Conservation (phyloP, 768 basidiomycete species). For the Phylloporus sp. region DNA sequence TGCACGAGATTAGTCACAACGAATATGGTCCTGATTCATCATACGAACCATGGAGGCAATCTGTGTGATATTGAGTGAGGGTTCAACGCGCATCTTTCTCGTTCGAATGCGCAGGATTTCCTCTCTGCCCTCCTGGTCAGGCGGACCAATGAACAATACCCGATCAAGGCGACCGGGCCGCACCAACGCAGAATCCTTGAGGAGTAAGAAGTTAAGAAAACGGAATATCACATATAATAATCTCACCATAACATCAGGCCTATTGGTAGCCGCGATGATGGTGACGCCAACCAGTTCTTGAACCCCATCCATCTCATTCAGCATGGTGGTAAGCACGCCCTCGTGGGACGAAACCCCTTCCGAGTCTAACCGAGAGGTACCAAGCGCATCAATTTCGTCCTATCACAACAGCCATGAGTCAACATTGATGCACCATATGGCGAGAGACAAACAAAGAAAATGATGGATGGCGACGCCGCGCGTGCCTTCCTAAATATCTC, state of each 20-base stretch:
- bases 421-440: not conserved
- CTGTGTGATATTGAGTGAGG: slow-evolving; percentile 57
- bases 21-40: not conserved
- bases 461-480: slow-evolving; percentile 89
- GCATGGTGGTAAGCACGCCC: slow-evolving; percentile 86
- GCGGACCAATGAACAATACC: slow-evolving; percentile 91
- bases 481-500: slow-evolving; percentile 96
- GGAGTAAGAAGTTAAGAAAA: not conserved
- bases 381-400: slow-evolving; percentile 98
- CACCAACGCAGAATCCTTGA: slow-evolving; percentile 90
- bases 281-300: slow-evolving; percentile 95
- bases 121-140: slow-evolving; percentile 70
- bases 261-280: slow-evolving; percentile 91
- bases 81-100: slow-evolving; percentile 75
- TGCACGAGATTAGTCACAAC: slow-evolving; percentile 30
- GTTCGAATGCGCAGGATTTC: slow-evolving; percentile 84
- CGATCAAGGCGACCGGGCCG: slow-evolving; percentile 93
- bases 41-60: slow-evolving; percentile 64
- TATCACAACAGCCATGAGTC: slow-evolving; percentile 29
- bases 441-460: slow-evolving; percentile 77
- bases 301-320: slow-evolving; percentile 99
- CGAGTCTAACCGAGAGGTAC: slow-evolving; percentile 62
- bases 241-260: slow-evolving; percentile 87
- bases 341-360: slow-evolving; percentile 64
- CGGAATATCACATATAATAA: not conserved